Evolutionary conservation across 2,329 filamentous ascomycete species (phyloP).

Genomic region (Ceratocystis alfenasii): DNA sequence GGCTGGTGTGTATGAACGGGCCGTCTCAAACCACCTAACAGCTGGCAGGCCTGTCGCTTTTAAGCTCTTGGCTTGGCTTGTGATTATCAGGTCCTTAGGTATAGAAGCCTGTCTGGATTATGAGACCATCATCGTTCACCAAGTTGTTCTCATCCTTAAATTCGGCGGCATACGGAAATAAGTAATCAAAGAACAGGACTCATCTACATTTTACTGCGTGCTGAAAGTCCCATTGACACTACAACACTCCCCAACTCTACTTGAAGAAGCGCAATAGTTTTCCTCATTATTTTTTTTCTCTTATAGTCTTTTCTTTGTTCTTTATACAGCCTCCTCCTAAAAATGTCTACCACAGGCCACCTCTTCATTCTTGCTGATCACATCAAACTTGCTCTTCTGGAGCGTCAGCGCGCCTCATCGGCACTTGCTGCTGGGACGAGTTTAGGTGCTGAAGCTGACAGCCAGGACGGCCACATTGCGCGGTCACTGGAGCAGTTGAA

Average conservation of each 20-base stretch:
- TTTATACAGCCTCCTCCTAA: conserved; percentile 13
- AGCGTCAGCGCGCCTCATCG: conserved; percentile 61
- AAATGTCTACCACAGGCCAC: conserved; percentile 54
- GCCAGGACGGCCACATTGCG: conserved; percentile 79
- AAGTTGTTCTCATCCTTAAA: no score
- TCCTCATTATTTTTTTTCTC: neutral
- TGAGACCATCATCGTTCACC: no score
- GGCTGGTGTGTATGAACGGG: neutral
- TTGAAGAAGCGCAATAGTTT: no score
- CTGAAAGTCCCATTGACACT: no score
- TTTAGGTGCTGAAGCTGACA: conserved; percentile 63
- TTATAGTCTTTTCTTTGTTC: neutral
- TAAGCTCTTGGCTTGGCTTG: neutral
- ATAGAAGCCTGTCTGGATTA: no score
- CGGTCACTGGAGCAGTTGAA: conserved; percentile 77
- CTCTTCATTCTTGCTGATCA: conserved; percentile 91
- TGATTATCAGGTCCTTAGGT: neutral
- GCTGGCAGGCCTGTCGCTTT: neutral
- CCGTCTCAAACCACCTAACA: neutral
- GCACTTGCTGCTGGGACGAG: conserved; percentile 37
- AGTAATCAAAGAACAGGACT: no score
- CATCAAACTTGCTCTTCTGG: conserved; percentile 88
- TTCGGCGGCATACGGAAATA: no score
- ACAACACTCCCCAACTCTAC: no score
- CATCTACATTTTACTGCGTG: no score